Conservation (phyloP, 371 early-diverging fungal genomes). For the Syncephalis fuscata region DNA sequence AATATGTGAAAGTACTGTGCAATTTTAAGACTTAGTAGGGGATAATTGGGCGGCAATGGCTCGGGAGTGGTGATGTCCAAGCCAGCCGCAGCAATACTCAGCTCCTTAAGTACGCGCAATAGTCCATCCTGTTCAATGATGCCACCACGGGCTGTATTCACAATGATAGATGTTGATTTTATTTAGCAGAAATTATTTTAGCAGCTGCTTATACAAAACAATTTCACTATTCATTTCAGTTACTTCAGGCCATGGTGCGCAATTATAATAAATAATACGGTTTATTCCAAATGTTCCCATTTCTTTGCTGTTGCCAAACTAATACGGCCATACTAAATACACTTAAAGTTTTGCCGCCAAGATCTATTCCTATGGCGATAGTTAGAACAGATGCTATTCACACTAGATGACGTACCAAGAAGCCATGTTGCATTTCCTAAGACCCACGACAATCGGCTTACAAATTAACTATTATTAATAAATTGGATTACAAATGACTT, state of each 20-base stretch:
- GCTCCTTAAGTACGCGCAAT: slow-evolving; percentile 40
- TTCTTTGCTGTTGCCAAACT: slow-evolving; percentile 57
- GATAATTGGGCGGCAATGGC: slow-evolving; percentile 44
- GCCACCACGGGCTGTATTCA: slow-evolving; percentile 70
- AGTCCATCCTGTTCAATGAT: slow-evolving; percentile 63
- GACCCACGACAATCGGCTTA: too few relatives aligned
- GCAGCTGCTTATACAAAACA: too few relatives aligned
- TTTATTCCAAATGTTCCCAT: slow-evolving; percentile 47
- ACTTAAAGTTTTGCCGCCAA: slow-evolving; percentile 45
- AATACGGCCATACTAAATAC: slow-evolving; percentile 71
- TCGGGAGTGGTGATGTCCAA: slow-evolving; percentile 82
- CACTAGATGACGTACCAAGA: slow-evolving; percentile 22
- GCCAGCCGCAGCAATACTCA: slow-evolving; percentile 46
- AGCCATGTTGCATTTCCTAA: slow-evolving; percentile 54
- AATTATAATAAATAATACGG: slow-evolving; percentile 30
- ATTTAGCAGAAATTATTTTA: slow-evolving; percentile 16
- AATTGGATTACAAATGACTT: too few relatives aligned
- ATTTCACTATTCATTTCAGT: too few relatives aligned
- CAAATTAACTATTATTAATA: too few relatives aligned
- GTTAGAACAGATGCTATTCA: too few relatives aligned
- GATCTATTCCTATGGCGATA: too few relatives aligned
- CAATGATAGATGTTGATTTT: slow-evolving; percentile 50
- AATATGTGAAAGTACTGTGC: slow-evolving; percentile 34
- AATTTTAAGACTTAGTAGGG: slow-evolving; percentile 40
- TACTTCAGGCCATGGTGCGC: slow-evolving; percentile 17